These are phyloP conservation scores for Thelonectria blattea DNA, from an alignment of 2,329 filamentous ascomycete species.

Conservation along the genomic window DNA sequence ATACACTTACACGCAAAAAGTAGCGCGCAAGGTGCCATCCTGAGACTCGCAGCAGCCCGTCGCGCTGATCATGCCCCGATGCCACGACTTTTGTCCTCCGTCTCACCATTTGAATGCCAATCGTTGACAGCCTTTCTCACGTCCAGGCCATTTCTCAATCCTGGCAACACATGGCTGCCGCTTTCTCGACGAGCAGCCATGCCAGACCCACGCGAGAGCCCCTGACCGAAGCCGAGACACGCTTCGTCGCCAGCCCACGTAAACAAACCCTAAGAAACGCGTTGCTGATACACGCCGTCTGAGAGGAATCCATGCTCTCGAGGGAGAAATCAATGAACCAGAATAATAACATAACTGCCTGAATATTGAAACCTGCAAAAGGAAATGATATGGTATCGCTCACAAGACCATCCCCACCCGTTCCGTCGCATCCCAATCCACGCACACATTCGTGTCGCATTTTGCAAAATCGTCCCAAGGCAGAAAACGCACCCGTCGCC, in stretches of 20 bases:
- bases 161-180: not conserved
- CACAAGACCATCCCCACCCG: constrained; percentile 8
- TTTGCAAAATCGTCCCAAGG: constrained; percentile 13
- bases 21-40: not conserved
- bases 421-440: constrained; percentile 20
- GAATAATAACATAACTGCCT: constrained; percentile 2
- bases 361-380: constrained; percentile 19
- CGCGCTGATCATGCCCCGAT: constrained; percentile 2
- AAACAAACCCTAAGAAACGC: constrained; percentile 37
- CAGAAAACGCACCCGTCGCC: constrained; percentile 14
- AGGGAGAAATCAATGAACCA: not conserved
- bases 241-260: constrained; percentile 28
- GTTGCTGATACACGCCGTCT: constrained; percentile 19
- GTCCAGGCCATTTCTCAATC: not conserved
- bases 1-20: constrained; percentile 20
- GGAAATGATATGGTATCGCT: constrained; percentile 32
- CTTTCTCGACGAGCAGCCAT: constrained; percentile 4
- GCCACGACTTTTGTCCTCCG: not conserved
- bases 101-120: too few relatives aligned
- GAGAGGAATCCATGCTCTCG: not conserved
- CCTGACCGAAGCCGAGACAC: constrained; percentile 33
- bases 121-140: constrained; percentile 5
- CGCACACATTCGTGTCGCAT: constrained; percentile 23
- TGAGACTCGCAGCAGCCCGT: not conserved
- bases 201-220: constrained; percentile 30